Evolutionary conservation across 176 grass and related monocot species (phyloP).

Genomic region (Oryza meyeriana): DNA sequence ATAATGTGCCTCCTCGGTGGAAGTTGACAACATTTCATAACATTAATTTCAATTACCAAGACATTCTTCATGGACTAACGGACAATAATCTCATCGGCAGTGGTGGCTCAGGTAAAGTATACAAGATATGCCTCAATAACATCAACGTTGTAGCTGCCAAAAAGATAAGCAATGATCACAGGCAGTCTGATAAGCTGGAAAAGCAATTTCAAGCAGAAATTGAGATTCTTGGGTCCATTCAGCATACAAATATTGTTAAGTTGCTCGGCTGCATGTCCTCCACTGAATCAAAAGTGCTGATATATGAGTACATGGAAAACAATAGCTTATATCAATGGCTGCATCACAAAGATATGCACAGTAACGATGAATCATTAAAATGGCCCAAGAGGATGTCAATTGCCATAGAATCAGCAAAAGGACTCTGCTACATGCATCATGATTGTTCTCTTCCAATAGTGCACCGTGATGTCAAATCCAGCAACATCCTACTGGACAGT

Average conservation of each 20-base stretch:
- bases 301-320: no score
- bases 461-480: conserved; percentile 60
- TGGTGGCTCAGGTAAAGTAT: conserved; percentile 42
- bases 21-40: neutral
- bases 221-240: no score
- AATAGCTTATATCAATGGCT: no score
- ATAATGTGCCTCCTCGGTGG: neutral
- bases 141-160: conserved; percentile 39
- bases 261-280: no score
- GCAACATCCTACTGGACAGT: conserved; percentile 49
- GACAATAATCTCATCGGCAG: conserved; percentile 28
- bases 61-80: neutral
- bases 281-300: no score
- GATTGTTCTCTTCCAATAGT: conserved; percentile 34
- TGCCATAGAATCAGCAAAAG: conserved; percentile 48
- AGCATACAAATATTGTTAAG: no score
- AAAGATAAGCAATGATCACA: conserved; percentile 38
- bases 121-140: conserved; percentile 22
- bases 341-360: no score
- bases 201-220: no score
- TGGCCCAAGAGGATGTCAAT: conserved; percentile 40
- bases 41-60: conserved; percentile 8
- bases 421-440: conserved; percentile 64
- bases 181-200: conserved; percentile 19
- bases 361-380: no score